These are phyloP conservation scores for Eutrema heterophyllum DNA, from an alignment of 345 rosid genomes.

Conservation along the genomic window DNA sequence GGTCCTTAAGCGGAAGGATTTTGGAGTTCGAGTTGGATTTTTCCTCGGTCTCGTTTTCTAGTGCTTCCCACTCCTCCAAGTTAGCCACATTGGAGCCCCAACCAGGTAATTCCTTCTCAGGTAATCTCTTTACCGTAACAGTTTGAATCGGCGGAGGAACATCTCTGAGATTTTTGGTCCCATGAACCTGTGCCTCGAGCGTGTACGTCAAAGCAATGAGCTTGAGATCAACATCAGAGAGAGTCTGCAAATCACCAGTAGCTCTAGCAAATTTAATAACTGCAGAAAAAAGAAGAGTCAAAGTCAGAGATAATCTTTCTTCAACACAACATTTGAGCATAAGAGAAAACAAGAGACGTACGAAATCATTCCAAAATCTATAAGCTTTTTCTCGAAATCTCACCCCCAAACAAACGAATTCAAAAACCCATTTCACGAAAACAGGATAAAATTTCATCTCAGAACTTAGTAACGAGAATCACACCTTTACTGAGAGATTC, in stretches of 20 bases:
- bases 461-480: neutral
- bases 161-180: slow-evolving; percentile 63
- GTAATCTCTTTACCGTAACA: slow-evolving; percentile 70
- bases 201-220: slow-evolving; percentile 79
- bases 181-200: slow-evolving; percentile 79
- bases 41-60: slow-evolving; percentile 53
- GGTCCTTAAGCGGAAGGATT: slow-evolving; percentile 79
- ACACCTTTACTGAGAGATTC: slow-evolving; percentile 78
- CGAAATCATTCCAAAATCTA: neutral
- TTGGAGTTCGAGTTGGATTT: slow-evolving; percentile 42
- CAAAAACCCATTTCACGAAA: neutral
- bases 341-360: no score
- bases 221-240: slow-evolving; percentile 84
- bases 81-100: slow-evolving; percentile 96
- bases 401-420: neutral
- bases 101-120: slow-evolving; percentile 85
- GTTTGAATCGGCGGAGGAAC: slow-evolving; percentile 77
- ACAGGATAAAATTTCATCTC: neutral
- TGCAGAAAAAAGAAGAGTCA: neutral
- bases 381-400: neutral
- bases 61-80: slow-evolving; percentile 89
- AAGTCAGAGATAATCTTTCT: neutral
- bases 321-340: neutral
- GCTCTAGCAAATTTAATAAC: slow-evolving; percentile 81
- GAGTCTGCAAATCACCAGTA: slow-evolving; percentile 86